Conservation (phyloP, 1,139 yeast species). For the Protomyces gravidus region DNA sequence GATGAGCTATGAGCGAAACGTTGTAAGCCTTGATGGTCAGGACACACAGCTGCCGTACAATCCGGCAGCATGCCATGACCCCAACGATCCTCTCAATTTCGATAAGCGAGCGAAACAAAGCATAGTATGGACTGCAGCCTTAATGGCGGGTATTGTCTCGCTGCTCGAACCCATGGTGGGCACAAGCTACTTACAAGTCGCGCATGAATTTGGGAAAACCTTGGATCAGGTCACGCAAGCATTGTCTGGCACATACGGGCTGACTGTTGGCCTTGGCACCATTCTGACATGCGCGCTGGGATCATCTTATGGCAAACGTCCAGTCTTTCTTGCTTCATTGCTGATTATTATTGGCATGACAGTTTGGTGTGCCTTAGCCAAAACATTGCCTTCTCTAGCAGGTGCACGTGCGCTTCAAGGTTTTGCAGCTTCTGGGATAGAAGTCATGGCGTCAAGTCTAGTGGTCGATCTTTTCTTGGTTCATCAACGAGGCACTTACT, state of each 20-base stretch:
- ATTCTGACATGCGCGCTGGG: neutral
- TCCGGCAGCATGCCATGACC: no score
- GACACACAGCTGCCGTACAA: no score
- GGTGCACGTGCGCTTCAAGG: conserved; percentile 2
- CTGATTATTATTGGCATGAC: neutral
- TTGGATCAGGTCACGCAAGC: neutral
- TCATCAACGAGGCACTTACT: neutral
- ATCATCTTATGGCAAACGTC: conserved; percentile 1
- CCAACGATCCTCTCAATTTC: neutral
- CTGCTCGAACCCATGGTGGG: conserved; percentile 5
- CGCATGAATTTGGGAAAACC: neutral
- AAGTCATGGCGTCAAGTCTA: neutral
- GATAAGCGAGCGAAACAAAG: neutral
- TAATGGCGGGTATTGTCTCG: neutral
- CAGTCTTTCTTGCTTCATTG: neutral
- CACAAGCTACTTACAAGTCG: neutral
- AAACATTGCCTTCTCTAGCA: neutral
- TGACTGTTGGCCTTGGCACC: conserved; percentile 5
- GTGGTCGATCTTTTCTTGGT: conserved; percentile 5
- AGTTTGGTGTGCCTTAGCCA: neutral
- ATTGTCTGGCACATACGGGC: conserved; percentile 3
- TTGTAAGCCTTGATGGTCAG: no score
- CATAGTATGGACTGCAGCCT: conserved; percentile 2
- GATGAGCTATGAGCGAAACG: no score
- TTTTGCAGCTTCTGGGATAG: neutral